Conservation (phyloP, 352 stramenopile species). For the Pythium oligandrum region DNA sequence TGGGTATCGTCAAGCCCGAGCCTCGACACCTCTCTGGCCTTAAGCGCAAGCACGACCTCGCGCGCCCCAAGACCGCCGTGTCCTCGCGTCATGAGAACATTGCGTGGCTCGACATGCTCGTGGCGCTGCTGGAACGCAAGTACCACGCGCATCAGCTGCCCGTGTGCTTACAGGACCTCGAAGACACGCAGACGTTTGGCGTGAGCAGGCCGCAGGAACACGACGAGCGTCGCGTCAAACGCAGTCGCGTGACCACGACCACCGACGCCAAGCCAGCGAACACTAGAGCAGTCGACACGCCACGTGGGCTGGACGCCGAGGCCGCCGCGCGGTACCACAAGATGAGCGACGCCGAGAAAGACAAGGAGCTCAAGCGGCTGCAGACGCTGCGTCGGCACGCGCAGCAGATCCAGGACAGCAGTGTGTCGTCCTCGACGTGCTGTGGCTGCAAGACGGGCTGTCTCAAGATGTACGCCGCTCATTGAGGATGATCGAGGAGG, state of each 20-base stretch:
- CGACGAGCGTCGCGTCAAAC: constrained; percentile 29
- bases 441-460: constrained; percentile 85
- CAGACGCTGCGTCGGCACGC: constrained; percentile 49
- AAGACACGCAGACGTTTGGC: constrained; percentile 34
- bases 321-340: too few relatives aligned
- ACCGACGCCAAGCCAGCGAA: too few relatives aligned
- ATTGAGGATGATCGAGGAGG: too few relatives aligned
- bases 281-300: too few relatives aligned
- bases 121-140: constrained; percentile 61
- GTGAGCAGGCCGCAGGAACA: constrained; percentile 17
- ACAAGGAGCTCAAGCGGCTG: not conserved
- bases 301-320: too few relatives aligned
- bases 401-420: constrained; percentile 68
- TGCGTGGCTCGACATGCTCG: constrained; percentile 83
- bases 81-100: constrained; percentile 42
- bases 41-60: constrained; percentile 18
- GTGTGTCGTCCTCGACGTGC: constrained; percentile 62
- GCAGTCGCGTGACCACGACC: too few relatives aligned
- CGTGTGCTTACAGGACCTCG: constrained; percentile 35
- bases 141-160: constrained; percentile 35
- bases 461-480: constrained; percentile 57
- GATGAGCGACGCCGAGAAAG: too few relatives aligned
- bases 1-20: constrained; percentile 9
- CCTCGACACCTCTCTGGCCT: constrained; percentile 5
- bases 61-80: not conserved